A percentile compares a stretch with the other conserved stretches of the same genome.
These are phyloP conservation scores for Amanita rimosa DNA, from an alignment of 768 basidiomycete genomes.

Conservation along the genomic window DNA sequence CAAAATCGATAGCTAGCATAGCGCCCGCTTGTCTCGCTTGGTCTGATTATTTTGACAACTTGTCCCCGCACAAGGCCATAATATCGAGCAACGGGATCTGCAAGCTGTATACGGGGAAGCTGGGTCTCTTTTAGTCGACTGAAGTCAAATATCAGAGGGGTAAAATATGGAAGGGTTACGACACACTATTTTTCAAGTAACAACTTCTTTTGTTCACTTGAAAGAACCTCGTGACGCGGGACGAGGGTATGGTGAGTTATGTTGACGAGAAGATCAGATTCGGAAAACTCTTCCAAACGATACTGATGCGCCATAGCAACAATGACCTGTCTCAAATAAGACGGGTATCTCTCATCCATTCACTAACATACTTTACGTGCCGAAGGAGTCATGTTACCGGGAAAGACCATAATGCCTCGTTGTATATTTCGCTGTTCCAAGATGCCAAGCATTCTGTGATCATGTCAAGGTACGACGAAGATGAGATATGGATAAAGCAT, in stretches of 20 bases:
- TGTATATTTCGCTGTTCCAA: constrained; percentile 87
- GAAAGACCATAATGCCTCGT: constrained; percentile 90
- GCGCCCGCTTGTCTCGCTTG: constrained; percentile 92
- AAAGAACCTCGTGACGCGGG: constrained; percentile 83
- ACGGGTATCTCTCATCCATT: constrained; percentile 3
- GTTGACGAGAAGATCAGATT: constrained; percentile 93
- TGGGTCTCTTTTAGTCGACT: constrained; percentile 98
- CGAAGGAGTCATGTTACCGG: constrained; percentile 93
- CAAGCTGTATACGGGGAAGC: constrained; percentile 90
- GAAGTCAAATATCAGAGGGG: constrained; percentile 10
- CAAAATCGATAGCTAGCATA: constrained; percentile 91
- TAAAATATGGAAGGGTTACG: constrained; percentile 2
- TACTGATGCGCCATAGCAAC: constrained; percentile 81
- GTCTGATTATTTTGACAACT: constrained; percentile 96
- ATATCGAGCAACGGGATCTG: constrained; percentile 97
- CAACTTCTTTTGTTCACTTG: constrained; percentile 73
- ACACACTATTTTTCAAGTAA: constrained; percentile 91
- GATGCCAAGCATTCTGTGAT: constrained; percentile 70
- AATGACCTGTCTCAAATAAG: constrained; percentile 54
- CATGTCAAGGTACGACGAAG: constrained; percentile 6
- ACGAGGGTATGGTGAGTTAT: constrained; percentile 95
- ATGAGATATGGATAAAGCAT: constrained; percentile 17
- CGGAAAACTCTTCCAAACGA: constrained; percentile 91
- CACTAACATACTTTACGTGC: constrained; percentile 68
- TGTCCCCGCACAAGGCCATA: constrained; percentile 93